Base-by-base conservation (phyloP, 176 grass and related monocot species). In the Avena eriantha region DNA sequence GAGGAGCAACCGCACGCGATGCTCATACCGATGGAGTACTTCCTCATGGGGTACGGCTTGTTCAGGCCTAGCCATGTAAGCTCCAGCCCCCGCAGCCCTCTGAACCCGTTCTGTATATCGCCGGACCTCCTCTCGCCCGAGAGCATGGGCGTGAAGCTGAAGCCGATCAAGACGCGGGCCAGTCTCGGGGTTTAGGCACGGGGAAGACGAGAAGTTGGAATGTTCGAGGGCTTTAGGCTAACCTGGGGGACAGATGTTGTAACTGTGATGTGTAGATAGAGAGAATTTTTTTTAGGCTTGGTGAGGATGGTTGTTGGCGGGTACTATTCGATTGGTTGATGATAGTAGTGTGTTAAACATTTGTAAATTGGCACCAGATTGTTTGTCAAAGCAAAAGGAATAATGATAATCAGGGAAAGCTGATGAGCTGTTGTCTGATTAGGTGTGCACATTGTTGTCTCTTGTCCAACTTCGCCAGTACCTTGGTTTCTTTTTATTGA, bases 71-170 rank as follows among this genome's bases (percentile, higher is more conserved):
- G 90, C 86, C 90, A 94, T 75, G 56, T 86, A 39, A 98, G 57
- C 70, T 93, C 84, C 76, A 96, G 91, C 54, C 96, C 90, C 8
- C 86, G 91, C 11, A 95, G 96, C 64, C 91, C 93, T 34, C 83
- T 95, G 77, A 95, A 89, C 48, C 96, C 93, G 1, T 90, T 91
- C 73, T 87, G 90, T 66, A 89, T 98, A 84, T 98, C 96, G 0
- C 91, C 93, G 0, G 96, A 98, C 24, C 93, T 98, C 84, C 93
- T 98, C 73, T 95, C 96, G 2, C 96, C 96, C 0, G 93, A 98
- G 88, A 98, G 93, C 91, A 98, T 98, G 96, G 96, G 96, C 19
- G 80, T 98, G 79, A 98, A 98, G 86, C 84, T 98, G 29, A 98
- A 98, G 76, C 96, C 96, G 36, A 98, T 98, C 86, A 98, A 95